Evolutionary conservation across 2,329 filamentous ascomycete species (phyloP).

Genomic region (Plenodomus lindquistii): DNA sequence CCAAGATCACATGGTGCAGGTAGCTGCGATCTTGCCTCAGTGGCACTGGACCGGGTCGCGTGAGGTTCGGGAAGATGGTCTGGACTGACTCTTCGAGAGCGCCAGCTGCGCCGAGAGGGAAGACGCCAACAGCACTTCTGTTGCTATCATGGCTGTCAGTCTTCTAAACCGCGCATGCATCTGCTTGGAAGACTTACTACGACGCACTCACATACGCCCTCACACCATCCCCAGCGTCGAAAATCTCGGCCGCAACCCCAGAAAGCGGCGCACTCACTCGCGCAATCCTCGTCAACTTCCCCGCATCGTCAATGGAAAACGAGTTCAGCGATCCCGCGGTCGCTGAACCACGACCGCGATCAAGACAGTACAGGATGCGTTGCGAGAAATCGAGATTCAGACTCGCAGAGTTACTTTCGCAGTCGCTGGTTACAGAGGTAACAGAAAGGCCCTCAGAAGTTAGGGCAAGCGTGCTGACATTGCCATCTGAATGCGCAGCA

Average conservation of each 20-base stretch:
- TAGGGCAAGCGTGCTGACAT: constrained; percentile 14
- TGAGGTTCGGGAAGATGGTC: constrained; percentile 9
- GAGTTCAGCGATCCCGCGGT: constrained; percentile 15
- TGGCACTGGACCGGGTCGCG: constrained; percentile 5
- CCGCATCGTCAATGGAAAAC: constrained; percentile 6
- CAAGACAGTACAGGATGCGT: constrained; percentile 19
- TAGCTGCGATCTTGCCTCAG: constrained; percentile 40
- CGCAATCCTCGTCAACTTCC: constrained; percentile 7
- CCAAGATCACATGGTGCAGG: constrained; percentile 61
- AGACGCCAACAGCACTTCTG: constrained; percentile 12
- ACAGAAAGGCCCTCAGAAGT: constrained; percentile 4
- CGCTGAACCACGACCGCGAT: constrained; percentile 10
- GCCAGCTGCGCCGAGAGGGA: constrained; percentile 8
- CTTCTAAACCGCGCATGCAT: not conserved
- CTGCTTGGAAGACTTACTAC: constrained; percentile 9
- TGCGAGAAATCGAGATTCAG: constrained; percentile 12
- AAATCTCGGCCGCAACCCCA: constrained; percentile 12
- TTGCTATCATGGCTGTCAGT: constrained; percentile 5
- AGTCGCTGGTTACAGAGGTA: constrained; percentile 8
- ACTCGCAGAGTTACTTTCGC: constrained; percentile 12
- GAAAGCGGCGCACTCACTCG: constrained; percentile 15
- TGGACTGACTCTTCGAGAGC: constrained; percentile 4
- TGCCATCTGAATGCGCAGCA: constrained; percentile 16
- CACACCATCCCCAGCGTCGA: constrained; percentile 3
- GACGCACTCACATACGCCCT: constrained; percentile 13